Base-by-base conservation (phyloP, 2,329 filamentous ascomycete species). In the Sarocladium strictum region DNA sequence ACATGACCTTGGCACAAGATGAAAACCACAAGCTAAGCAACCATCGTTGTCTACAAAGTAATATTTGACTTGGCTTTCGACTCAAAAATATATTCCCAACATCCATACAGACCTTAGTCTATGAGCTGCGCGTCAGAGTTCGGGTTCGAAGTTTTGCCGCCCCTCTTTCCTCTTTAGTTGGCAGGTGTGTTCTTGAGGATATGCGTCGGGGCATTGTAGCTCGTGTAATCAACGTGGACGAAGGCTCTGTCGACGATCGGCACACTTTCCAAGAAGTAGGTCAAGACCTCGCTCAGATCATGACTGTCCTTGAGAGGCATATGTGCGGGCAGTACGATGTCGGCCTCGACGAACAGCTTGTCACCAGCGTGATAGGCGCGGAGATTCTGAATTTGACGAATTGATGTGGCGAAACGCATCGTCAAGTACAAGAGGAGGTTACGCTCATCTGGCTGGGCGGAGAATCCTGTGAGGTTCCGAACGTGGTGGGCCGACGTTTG, bases 391-490 rank as follows among this genome's bases (percentile, higher is more conserved):
- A 95, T 94, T 66, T 90, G 86, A 64, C 83, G 84, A 65, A 97
- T 95, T 12, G 88, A 87, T 61, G 88, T 90, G 45, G 91, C 91
- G 66, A 96, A 96, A 19, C 92, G 87, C 88, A 96, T 96, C 1
- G 91, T 94, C 61, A 96, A 80, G 71, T 97, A 97, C 1, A 96
- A 77, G 21, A 96, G 71, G 47, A 96, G 82, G 65, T 94, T 96
- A 27, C 91, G 81, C 72, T 94, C 86, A 62, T 93, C 89, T 0
- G 89, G 85, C 1, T 85, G 84, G 4, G 89, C 89, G 0, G 87
- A 87, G 61, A 88, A 88, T 17, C 90, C 90, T 0, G 86, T 89
- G 27, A 94, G 73, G 63, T 93, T 90, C 65, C 87, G 84, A 64
- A 94, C 90, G 65, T 95, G 90, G 58, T 87, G 82, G 40, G 81